A percentile compares a stretch with the other conserved stretches of the same genome.
These are phyloP conservation scores for Phialocephala subalpina DNA, from an alignment of 2,329 filamentous ascomycete genomes.

Conservation along the genomic window DNA sequence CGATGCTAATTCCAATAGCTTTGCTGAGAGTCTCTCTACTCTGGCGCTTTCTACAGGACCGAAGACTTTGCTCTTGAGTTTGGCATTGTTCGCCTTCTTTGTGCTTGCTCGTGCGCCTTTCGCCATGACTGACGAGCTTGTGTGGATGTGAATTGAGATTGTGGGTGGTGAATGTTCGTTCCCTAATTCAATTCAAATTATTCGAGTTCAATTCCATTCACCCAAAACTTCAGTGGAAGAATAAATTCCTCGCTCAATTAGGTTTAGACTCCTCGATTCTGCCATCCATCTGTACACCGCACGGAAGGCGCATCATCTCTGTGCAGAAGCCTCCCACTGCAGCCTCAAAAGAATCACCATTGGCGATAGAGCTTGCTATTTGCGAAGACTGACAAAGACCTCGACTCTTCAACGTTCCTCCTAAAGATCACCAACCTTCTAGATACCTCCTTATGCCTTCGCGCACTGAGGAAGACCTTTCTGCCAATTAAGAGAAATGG, in stretches of 20 bases:
- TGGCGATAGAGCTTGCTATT: not conserved
- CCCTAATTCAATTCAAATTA: not conserved
- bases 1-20: constrained; percentile 80
- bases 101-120: constrained; percentile 84
- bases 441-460: constrained; percentile 25
- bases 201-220: constrained; percentile 2
- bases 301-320: not conserved
- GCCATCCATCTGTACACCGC: constrained; percentile 7
- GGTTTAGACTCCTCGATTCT: not conserved
- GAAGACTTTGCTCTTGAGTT: constrained; percentile 83
- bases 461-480: constrained; percentile 11
- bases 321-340: not conserved
- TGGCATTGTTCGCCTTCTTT: constrained; percentile 83
- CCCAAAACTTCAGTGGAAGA: not conserved
- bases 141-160: not conserved
- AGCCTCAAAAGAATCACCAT: not conserved
- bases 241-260: not conserved
- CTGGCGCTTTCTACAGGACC: constrained; percentile 82
- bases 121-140: constrained; percentile 68
- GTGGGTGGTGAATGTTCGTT: not conserved
- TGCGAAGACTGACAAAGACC: constrained; percentile 15
- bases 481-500: constrained; percentile 36
- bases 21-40: constrained; percentile 83
- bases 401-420: not conserved
- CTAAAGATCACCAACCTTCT: not conserved